Conservation (phyloP, 192 early-diverging fungal genomes). For the Coemansia sp. region DNA sequence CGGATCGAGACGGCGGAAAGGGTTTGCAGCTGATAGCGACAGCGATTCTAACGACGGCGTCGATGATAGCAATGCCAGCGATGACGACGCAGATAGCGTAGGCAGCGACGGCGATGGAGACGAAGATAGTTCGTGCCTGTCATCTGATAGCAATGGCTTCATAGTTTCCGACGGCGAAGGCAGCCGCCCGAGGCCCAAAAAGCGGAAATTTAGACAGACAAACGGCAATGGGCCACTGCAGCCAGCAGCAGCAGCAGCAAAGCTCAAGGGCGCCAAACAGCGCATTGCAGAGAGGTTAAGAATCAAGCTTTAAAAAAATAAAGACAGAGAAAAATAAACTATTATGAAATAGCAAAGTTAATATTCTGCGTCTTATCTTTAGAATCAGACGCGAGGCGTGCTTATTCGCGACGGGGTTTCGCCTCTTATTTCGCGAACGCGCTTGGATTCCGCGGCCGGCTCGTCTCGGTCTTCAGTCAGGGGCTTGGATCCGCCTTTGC, state of each 20-base stretch:
- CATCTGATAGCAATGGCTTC: slow-evolving; percentile 21
- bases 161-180: slow-evolving; percentile 37
- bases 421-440: slow-evolving; percentile 26
- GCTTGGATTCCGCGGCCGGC: slow-evolving; percentile 14
- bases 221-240: background rate
- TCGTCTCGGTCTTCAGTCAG: slow-evolving; percentile 17
- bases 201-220: slow-evolving; percentile 11
- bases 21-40: slow-evolving; percentile 1
- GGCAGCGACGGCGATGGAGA: slow-evolving; percentile 9
- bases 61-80: slow-evolving; percentile 1
- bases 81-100: background rate
- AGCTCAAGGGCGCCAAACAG: slow-evolving; percentile 25
- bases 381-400: slow-evolving; percentile 23
- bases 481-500: slow-evolving; percentile 13
- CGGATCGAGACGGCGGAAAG: background rate
- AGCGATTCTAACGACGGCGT: background rate
- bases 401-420: slow-evolving; percentile 23
- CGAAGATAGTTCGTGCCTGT: background rate
- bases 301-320: slow-evolving; percentile 33
- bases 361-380: background rate
- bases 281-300: slow-evolving; percentile 48
- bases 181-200: slow-evolving; percentile 7
- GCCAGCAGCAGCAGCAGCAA: slow-evolving; percentile 12
- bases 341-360: background rate
- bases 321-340: background rate